Evolutionary conservation across 2,329 filamentous ascomycete genomes (phyloP), one percentile per base, ranked within the genome.

Genomic region (Blastomyces silverae): DNA sequence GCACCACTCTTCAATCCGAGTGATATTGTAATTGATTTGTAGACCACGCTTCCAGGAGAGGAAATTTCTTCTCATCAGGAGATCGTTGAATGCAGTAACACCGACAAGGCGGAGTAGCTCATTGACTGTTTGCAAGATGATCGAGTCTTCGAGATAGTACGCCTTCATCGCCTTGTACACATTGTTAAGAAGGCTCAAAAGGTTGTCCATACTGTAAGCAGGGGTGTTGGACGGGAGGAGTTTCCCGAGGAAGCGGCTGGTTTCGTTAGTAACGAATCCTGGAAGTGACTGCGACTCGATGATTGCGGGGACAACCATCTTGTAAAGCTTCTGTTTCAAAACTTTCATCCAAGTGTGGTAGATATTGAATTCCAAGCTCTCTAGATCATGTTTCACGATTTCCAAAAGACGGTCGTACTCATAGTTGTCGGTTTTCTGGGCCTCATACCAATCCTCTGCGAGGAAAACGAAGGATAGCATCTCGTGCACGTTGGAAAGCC

Each of bases 261-360:
- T 96, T 82, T 99, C 94, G 78, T 95, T 99, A 66, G 94, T 99
- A 70, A 99, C 94, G 77, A 99, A 99, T 71, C 94, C 94, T 62
- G 94, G 94, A 67, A 99, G 87, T 31, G 94, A 97, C 78, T 99
- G 94, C 59, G 93, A 97, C 78, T 99, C 94, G 73, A 99, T 99
- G 76, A 99, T 99, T 64, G 94, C 94, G 0, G 94, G 94, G 63
- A 99, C 96, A 73, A 99, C 95, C 94, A 99, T 99, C 85, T 97
- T 97, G 73, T 95, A 91, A 68, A 99, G 84, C 81, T 96, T 96
- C 87, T 97, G 97, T 85, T 99, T 99, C 74, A 99, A 82, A 65
- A 97, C 91, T 84, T 99, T 99, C 94, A 99, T 99, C 94, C 94
- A 99, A 34, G 94, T 99, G 80, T 99, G 94, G 79, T 99, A 99